These are phyloP conservation scores for Verticillium longisporum DNA, from an alignment of 2,329 filamentous ascomycete genomes.

Conservation along the genomic window DNA sequence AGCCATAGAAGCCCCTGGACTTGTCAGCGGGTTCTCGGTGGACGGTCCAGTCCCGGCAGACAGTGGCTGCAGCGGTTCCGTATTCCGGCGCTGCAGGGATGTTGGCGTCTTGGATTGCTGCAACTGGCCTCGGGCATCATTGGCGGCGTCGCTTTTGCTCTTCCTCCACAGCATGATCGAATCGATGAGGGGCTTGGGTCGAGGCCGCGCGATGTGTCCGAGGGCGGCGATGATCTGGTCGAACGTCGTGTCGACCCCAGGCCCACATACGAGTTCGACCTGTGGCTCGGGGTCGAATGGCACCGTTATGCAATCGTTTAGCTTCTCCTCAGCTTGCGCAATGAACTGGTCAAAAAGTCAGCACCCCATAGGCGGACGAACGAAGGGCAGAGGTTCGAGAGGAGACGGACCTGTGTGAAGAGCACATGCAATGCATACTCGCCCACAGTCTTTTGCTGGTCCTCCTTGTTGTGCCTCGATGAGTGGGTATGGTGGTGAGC, in stretches of 20 bases:
- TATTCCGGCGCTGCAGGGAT: slow-evolving; percentile 60
- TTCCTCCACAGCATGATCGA: slow-evolving; percentile 98
- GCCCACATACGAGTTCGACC: slow-evolving; percentile 85
- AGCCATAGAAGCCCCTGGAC: slow-evolving; percentile 29
- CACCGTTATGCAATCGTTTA: slow-evolving; percentile 78
- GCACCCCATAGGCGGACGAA: slow-evolving; percentile 8
- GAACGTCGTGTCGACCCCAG: slow-evolving; percentile 79
- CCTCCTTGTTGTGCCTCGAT: slow-evolving; percentile 57
- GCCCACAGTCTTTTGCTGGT: slow-evolving; percentile 86
- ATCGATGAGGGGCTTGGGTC: slow-evolving; percentile 92
- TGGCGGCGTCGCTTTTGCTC: slow-evolving; percentile 84
- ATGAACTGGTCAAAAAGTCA: slow-evolving; percentile 60
- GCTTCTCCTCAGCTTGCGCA: slow-evolving; percentile 91
- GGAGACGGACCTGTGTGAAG: slow-evolving; percentile 52
- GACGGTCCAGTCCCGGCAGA: slow-evolving; percentile 23
- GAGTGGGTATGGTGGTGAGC: slow-evolving; percentile 71
- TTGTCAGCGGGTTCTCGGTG: slow-evolving; percentile 18
- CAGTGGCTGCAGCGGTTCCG: slow-evolving; percentile 55
- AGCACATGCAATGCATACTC: slow-evolving; percentile 96
- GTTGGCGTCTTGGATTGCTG: slow-evolving; percentile 44
- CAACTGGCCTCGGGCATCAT: slow-evolving; percentile 54
- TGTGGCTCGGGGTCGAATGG: slow-evolving; percentile 74
- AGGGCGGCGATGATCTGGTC: slow-evolving; percentile 91
- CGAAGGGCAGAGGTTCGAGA: neutral
- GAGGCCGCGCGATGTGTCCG: slow-evolving; percentile 88